Conservation (phyloP, 805 yeast species). For the Zygosaccharomyces bisporus region DNA sequence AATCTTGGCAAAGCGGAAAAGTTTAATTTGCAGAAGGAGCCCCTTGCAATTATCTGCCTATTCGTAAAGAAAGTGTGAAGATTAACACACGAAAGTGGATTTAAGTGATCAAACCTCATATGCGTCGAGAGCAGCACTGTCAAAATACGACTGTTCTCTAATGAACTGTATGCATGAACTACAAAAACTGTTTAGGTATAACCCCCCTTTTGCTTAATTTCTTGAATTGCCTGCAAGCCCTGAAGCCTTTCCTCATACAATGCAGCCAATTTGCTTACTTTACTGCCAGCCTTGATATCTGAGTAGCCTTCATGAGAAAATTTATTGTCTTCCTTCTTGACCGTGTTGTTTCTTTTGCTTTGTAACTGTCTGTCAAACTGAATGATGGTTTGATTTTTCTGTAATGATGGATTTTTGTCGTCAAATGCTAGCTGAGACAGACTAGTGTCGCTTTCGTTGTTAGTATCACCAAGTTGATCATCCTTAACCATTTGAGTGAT, state of each 20-base stretch:
- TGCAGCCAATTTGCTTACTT: constrained; percentile 60
- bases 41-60: no score
- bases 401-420: constrained; percentile 13
- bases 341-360: constrained; percentile 18
- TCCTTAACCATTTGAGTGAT: constrained; percentile 24
- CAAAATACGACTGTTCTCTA: no score
- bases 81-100: no score
- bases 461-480: constrained; percentile 7
- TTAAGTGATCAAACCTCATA: no score
- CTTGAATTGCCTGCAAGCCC: constrained; percentile 38
- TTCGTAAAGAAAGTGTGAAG: no score
- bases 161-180: background rate
- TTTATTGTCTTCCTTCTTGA: constrained; percentile 18
- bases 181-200: background rate
- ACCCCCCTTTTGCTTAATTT: constrained; percentile 23
- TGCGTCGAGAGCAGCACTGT: no score
- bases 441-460: constrained; percentile 3
- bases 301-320: constrained; percentile 37
- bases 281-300: constrained; percentile 48
- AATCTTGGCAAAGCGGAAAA: no score
- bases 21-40: no score
- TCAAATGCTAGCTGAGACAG: constrained; percentile 6
- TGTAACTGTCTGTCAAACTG: constrained; percentile 31
- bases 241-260: constrained; percentile 56
- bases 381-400: constrained; percentile 26